A percentile compares a stretch with the other conserved stretches of the same genome.
Evolutionary conservation across 2,329 filamentous ascomycete genomes (phyloP).

Genomic region (Lasiodiplodia hormozganensis): DNA sequence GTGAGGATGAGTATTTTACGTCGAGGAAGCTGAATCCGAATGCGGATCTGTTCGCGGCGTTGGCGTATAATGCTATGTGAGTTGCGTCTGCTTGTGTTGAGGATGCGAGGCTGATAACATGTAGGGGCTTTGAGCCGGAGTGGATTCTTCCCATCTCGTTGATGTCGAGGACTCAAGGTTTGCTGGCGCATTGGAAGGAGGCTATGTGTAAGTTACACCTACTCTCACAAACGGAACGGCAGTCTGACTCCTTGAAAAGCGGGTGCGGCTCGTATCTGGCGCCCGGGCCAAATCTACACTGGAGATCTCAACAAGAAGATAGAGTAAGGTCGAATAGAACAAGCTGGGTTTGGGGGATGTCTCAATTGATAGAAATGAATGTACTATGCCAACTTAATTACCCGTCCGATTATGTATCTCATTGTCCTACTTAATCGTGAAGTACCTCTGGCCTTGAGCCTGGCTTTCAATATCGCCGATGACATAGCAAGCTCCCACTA

Average conservation of each 20-base stretch:
- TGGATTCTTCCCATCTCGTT: background rate
- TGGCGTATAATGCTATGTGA: constrained; percentile 52
- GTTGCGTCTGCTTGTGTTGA: constrained; percentile 16
- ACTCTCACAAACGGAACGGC: no score
- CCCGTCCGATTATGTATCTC: no score
- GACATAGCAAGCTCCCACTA: no score
- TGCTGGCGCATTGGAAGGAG: constrained; percentile 2
- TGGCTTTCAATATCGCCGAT: no score
- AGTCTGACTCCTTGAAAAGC: background rate
- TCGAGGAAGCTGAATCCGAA: constrained; percentile 50
- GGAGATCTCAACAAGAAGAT: constrained; percentile 2
- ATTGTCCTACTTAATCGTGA: no score
- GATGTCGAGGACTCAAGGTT: background rate
- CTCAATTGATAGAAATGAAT: no score
- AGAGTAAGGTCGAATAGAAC: no score
- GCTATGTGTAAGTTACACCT: background rate
- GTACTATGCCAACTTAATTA: no score
- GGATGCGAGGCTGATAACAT: background rate
- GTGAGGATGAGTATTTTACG: constrained; percentile 47
- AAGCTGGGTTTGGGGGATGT: no score
- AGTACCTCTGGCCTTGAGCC: no score
- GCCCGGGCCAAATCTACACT: constrained; percentile 1
- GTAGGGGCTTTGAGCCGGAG: constrained; percentile 1
- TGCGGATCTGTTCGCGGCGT: constrained; percentile 54
- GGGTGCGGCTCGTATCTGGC: background rate